Evolutionary conservation across 345 rosid species (phyloP).

Genomic region (Reutealis trisperma): DNA sequence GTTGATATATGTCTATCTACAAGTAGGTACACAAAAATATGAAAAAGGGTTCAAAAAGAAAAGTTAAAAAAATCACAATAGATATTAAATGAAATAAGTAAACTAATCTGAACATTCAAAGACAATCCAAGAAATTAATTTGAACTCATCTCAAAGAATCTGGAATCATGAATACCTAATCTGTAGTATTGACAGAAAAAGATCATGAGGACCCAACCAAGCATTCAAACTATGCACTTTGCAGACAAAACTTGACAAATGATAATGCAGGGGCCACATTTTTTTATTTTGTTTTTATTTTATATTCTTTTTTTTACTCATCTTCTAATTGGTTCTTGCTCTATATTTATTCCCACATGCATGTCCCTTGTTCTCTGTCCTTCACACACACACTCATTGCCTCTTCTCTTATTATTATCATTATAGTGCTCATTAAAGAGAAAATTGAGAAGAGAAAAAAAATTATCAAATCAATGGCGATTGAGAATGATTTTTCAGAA

Average conservation of each 20-base stretch:
- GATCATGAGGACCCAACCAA: neutral
- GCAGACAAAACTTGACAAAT: conserved; percentile 1
- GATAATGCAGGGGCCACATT: neutral
- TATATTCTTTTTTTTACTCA: too few relatives aligned
- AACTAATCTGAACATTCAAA: too few relatives aligned
- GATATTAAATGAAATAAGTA: too few relatives aligned
- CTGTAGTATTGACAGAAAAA: neutral
- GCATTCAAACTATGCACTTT: neutral
- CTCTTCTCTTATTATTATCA: neutral
- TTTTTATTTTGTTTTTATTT: too few relatives aligned
- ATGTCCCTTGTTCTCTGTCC: neutral
- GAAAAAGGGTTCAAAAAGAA: too few relatives aligned
- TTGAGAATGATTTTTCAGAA: too few relatives aligned
- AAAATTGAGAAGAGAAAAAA: neutral
- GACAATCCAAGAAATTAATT: neutral
- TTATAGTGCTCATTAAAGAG: too few relatives aligned
- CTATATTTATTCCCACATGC: conserved; percentile 1
- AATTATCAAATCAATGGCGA: neutral
- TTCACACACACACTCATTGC: too few relatives aligned
- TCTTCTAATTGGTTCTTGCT: neutral
- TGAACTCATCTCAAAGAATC: neutral
- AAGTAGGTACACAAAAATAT: too few relatives aligned
- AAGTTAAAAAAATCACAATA: too few relatives aligned
- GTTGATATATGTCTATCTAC: too few relatives aligned
- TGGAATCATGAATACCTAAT: neutral